Conservation (phyloP, 1,284 basidiomycete genomes). For the Malassezia brasiliensis region DNA sequence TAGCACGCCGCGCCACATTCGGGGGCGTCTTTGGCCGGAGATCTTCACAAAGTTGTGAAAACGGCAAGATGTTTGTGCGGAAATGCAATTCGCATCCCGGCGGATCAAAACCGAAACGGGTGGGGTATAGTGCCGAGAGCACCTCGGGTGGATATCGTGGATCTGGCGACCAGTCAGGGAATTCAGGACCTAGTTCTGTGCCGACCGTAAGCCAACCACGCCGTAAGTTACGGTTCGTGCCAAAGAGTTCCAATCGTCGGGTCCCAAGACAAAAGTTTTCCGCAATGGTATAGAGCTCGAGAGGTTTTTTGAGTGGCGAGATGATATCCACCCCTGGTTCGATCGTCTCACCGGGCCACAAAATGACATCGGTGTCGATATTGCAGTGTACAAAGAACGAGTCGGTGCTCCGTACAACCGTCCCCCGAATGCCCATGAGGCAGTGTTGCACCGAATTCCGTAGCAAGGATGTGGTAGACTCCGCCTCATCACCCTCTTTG, state of each 20-base stretch:
- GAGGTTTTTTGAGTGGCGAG: slow-evolving; percentile 63
- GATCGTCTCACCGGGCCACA: slow-evolving; percentile 72
- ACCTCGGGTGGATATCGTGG: slow-evolving; percentile 14
- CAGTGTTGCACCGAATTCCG: slow-evolving; percentile 60
- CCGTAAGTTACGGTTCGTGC: slow-evolving; percentile 61
- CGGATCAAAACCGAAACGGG: slow-evolving; percentile 32
- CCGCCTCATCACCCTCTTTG: slow-evolving; percentile 5
- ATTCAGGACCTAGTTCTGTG: slow-evolving; percentile 32
- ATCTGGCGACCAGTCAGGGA: slow-evolving; percentile 6
- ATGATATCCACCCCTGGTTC: slow-evolving; percentile 23
- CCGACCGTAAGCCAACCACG: slow-evolving; percentile 87
- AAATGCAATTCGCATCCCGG: slow-evolving; percentile 30
- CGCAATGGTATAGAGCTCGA: slow-evolving; percentile 86
- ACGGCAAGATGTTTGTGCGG: slow-evolving; percentile 37
- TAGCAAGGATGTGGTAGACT: slow-evolving; percentile 20
- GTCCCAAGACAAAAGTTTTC: slow-evolving; percentile 96
- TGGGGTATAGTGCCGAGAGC: slow-evolving; percentile 30
- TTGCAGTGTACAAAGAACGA: slow-evolving; percentile 96
- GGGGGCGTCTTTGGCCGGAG: slow-evolving; percentile 38
- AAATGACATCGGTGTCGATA: slow-evolving; percentile 89
- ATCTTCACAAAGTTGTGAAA: slow-evolving; percentile 25
- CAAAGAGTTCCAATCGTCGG: slow-evolving; percentile 82
- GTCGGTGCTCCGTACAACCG: slow-evolving; percentile 84
- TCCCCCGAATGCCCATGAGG: slow-evolving; percentile 95
- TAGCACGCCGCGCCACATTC: neutral